Conservation (phyloP, 2,329 filamentous ascomycete genomes). For the Penicillium sp. region DNA sequence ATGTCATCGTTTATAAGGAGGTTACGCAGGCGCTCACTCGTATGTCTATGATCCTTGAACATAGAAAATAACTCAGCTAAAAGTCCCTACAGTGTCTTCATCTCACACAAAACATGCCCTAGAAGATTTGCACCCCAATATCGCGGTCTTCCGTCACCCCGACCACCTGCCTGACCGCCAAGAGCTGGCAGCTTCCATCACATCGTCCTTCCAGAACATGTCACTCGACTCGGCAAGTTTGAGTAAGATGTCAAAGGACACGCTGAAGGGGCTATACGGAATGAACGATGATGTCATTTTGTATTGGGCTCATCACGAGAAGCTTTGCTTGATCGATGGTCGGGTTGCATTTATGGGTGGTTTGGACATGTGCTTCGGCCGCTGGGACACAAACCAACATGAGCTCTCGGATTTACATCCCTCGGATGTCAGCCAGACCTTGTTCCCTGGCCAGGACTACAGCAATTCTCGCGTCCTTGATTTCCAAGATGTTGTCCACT, state of each 20-base stretch:
- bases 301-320: conserved; percentile 92
- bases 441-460: conserved; percentile 87
- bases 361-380: conserved; percentile 75
- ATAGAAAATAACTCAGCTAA: background rate
- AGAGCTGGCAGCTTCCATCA: conserved; percentile 52
- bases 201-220: conserved; percentile 49
- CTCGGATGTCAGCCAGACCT: conserved; percentile 60
- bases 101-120: conserved; percentile 71
- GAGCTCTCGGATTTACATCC: conserved; percentile 77
- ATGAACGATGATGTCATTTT: conserved; percentile 70
- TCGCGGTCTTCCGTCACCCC: conserved; percentile 80
- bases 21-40: conserved; percentile 69
- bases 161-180: conserved; percentile 72
- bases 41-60: conserved; percentile 43
- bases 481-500: conserved; percentile 67
- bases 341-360: conserved; percentile 81
- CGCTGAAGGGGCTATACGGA: conserved; percentile 71
- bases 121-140: conserved; percentile 70
- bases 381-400: conserved; percentile 83
- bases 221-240: conserved; percentile 48
- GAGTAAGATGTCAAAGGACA: conserved; percentile 61
- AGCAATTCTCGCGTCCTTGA: conserved; percentile 82
- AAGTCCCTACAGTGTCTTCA: conserved; percentile 47
- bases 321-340: conserved; percentile 75
- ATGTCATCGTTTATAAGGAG: conserved; percentile 88